Percentiles rank a stretch among this genome's conserved stretches.
phyloP scores from a whole-genome alignment of 352 stramenopile species.

The Globisporangium heterothallicum region DNA sequence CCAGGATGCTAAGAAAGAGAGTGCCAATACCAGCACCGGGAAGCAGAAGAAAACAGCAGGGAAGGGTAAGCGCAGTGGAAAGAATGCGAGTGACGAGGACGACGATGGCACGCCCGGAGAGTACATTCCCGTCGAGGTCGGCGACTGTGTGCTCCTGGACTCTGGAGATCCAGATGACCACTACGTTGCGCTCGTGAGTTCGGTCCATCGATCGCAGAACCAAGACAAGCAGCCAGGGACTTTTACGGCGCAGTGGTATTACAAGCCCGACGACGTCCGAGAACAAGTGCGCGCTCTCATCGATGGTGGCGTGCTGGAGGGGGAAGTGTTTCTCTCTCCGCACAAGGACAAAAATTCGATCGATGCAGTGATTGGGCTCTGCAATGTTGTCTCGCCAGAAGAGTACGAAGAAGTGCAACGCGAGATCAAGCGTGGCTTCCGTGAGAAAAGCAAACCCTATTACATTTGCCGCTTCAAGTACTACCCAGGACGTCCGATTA shows the following conservation, averaged over 20 bases:
- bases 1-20: slow-evolving; percentile 2
- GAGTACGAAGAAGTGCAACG: slow-evolving; percentile 70
- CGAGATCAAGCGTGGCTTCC: slow-evolving; percentile 66
- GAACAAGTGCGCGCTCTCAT: slow-evolving; percentile 59
- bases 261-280: slow-evolving; percentile 70
- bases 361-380: slow-evolving; percentile 70
- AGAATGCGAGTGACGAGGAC: slow-evolving; percentile 20
- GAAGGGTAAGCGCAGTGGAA: background rate
- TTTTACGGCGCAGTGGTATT: slow-evolving; percentile 85
- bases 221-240: slow-evolving; percentile 31
- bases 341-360: slow-evolving; percentile 84
- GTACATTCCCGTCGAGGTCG: slow-evolving; percentile 62
- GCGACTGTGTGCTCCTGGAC: slow-evolving; percentile 76
- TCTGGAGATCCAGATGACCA: slow-evolving; percentile 58
- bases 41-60: slow-evolving; percentile 6
- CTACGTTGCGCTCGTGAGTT: slow-evolving; percentile 72
- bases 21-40: background rate
- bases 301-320: slow-evolving; percentile 47
- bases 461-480: slow-evolving; percentile 84
- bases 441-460: slow-evolving; percentile 53
- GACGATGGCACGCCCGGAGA: slow-evolving; percentile 44
- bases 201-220: slow-evolving; percentile 57
- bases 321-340: slow-evolving; percentile 79
- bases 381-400: slow-evolving; percentile 64
- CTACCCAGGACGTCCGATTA: slow-evolving; percentile 56